These are phyloP conservation scores for Tylopilus plumbeoviolaceoides DNA, from an alignment of 768 basidiomycete genomes.

Conservation along the genomic window DNA sequence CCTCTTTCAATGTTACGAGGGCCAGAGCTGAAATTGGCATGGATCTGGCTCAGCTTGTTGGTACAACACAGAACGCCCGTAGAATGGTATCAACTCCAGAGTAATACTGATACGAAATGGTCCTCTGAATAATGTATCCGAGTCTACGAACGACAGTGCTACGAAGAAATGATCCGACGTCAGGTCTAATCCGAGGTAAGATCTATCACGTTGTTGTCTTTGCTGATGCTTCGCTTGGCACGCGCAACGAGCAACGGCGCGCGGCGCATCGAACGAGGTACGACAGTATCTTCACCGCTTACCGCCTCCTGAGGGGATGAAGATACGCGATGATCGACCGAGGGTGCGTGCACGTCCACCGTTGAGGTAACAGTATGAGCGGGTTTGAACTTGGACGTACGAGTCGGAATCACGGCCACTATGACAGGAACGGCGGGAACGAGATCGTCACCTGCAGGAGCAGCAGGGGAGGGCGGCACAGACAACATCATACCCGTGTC, in stretches of 20 bases:
- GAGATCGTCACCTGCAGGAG: neutral
- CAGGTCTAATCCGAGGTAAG: conserved; percentile 31
- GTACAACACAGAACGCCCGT: neutral
- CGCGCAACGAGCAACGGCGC: conserved; percentile 25
- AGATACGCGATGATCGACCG: neutral
- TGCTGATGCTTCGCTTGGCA: conserved; percentile 7
- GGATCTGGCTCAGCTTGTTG: neutral
- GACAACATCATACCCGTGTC: conserved; percentile 27
- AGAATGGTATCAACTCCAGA: no score
- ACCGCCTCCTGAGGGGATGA: neutral
- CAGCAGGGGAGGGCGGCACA: conserved; percentile 17
- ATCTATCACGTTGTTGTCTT: conserved; percentile 36
- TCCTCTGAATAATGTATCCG: neutral
- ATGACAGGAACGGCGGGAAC: neutral
- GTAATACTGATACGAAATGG: neutral
- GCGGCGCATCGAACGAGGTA: neutral
- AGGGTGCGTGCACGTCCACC: neutral
- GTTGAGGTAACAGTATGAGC: neutral
- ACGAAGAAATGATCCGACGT: neutral
- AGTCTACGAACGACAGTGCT: neutral
- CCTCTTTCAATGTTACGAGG: neutral
- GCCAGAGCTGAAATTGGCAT: no score
- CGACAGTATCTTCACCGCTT: neutral
- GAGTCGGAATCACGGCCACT: neutral
- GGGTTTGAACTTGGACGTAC: conserved; percentile 19